phyloP scores from a whole-genome alignment of 2,329 filamentous ascomycete genomes.

The Sarocladiaceae sp. region DNA sequence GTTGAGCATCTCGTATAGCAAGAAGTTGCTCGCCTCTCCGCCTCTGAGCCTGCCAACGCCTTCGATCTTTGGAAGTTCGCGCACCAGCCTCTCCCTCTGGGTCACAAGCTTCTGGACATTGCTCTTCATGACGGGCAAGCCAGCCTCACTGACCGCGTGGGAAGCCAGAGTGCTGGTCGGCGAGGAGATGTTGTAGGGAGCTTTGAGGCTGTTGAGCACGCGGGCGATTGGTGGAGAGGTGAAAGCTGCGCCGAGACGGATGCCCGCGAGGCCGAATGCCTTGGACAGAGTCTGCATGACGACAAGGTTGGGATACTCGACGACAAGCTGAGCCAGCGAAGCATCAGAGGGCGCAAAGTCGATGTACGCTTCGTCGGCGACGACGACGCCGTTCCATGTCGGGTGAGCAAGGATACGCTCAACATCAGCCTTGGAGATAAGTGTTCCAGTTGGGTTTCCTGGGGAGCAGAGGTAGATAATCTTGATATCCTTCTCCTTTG shows the following conservation, averaged over 20 bases:
- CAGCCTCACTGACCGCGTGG: conserved; percentile 60
- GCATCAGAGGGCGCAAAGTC: conserved; percentile 76
- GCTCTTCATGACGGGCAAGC: conserved; percentile 64
- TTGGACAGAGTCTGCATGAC: conserved; percentile 99
- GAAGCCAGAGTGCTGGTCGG: conserved; percentile 77
- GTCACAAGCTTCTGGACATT: conserved; percentile 64
- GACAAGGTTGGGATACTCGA: conserved; percentile 89
- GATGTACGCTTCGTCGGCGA: conserved; percentile 92
- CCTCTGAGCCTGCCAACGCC: conserved; percentile 79
- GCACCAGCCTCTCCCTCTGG: conserved; percentile 71
- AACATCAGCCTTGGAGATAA: conserved; percentile 71
- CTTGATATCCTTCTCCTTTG: conserved; percentile 62
- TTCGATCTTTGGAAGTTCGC: conserved; percentile 64
- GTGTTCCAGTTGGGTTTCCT: conserved; percentile 83
- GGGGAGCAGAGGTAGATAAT: conserved; percentile 89
- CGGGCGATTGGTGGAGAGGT: conserved; percentile 65
- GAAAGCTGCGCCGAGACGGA: conserved; percentile 83
- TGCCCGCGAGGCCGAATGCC: conserved; percentile 91
- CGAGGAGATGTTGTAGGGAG: conserved; percentile 90
- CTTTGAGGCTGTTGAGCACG: conserved; percentile 87
- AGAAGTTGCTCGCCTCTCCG: conserved; percentile 77
- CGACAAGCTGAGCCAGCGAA: conserved; percentile 85
- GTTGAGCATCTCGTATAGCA: conserved; percentile 84
- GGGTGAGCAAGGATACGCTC: conserved; percentile 71
- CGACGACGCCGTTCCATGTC: conserved; percentile 90